These are phyloP conservation scores for Murraya koenigii DNA, from an alignment of 345 rosid species.

Conservation along the genomic window DNA sequence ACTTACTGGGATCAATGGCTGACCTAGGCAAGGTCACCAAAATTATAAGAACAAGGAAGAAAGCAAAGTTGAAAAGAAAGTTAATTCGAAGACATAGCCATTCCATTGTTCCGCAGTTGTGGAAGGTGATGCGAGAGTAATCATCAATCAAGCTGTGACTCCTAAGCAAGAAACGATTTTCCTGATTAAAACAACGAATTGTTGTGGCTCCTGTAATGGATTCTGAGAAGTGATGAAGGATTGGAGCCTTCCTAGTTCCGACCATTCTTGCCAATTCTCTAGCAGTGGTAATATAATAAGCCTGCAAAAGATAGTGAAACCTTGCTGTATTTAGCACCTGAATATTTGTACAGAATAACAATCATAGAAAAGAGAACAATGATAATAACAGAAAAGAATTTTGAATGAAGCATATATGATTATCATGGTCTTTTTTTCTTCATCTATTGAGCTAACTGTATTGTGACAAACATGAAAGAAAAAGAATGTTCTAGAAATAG, in stretches of 20 bases:
- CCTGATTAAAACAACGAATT: constrained; percentile 71
- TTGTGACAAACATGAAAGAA: not conserved
- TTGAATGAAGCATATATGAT: not conserved
- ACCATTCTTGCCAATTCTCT: constrained; percentile 89
- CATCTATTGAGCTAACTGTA: not conserved
- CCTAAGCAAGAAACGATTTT: constrained; percentile 53
- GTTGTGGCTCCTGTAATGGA: constrained; percentile 69
- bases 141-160: constrained; percentile 47
- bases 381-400: not conserved
- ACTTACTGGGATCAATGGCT: constrained; percentile 67
- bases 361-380: not conserved
- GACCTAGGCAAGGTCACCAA: constrained; percentile 71
- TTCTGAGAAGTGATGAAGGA: constrained; percentile 86
- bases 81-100: constrained; percentile 84
- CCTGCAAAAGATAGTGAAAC: constrained; percentile 39
- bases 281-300: constrained; percentile 75
- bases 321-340: not conserved
- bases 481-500: not conserved
- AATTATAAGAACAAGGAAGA: constrained; percentile 68
- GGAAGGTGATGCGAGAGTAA: constrained; percentile 67
- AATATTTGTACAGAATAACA: not conserved
- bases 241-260: constrained; percentile 73
- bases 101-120: constrained; percentile 73
- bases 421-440: not conserved
- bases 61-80: constrained; percentile 75